Base-by-base conservation (phyloP, 805 yeast species). In the Metschnikowia gelsemii region DNA sequence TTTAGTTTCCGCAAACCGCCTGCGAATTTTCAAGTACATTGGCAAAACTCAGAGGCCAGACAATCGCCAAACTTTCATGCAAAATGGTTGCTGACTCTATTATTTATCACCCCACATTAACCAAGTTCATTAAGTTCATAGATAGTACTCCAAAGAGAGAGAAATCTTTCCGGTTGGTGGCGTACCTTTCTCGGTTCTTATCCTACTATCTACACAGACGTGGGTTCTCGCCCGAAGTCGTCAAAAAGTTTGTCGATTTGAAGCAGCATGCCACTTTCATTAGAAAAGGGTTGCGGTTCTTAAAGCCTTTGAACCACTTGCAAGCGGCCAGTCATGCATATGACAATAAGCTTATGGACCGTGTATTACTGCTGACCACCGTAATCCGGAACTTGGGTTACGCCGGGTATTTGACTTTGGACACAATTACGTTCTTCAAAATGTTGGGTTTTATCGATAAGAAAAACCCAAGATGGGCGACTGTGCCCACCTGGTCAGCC, bases 251-350 rank as follows among this genome's bases (percentile, higher is more conserved):
- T 59, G 75, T 74, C 51, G 68, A 73, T 17, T 62, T 88, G 47
- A 86, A 82, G 64, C 60, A 59, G 32, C 80, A 84, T 49, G 75
- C 87, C 22, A 75, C 87, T 2, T 62, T 82, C 45, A 73, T 87
- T 48, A 80, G 98, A 62, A 91, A 91, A 68, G 82, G 89, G 17
- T 66, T 90, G 70, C 78, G 97, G 57, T 80, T 84, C 57, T 77
- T 88, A 49, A 90, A 89, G 65, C 95, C 95, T 1, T 66, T 90
- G 55, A 73, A 73, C 54, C 88, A 84, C 59, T 57, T 86, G 40
- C 80, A 80, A 54, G 75, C 78, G n/a, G 86, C 90, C 4, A 72
- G 84, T 2, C 73, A 75, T 48, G 76, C 86, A 11, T 76, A 70
- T 54, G 86, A 80, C 57, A 81, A 87, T 63, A 83, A 85, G 68